Conservation (phyloP, 345 rosid species). For the Corymbia maculata region DNA sequence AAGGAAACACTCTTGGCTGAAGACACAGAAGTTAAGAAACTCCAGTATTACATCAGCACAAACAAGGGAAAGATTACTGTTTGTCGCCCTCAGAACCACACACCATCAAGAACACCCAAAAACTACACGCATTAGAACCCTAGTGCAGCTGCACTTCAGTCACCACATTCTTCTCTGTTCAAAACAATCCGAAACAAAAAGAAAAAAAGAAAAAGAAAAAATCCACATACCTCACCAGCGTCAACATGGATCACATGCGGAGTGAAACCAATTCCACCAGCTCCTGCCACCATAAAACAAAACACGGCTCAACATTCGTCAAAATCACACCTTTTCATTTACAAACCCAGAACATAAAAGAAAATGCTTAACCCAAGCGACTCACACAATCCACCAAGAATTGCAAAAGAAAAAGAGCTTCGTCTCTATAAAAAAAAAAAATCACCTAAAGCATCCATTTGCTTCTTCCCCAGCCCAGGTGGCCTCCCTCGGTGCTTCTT, state of each 20-base stretch:
- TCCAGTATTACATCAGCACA: neutral
- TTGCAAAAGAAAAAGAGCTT: neutral
- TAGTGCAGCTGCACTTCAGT: neutral
- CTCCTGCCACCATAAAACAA: constrained; percentile 29
- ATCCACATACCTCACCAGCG: constrained; percentile 69
- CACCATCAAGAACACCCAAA: neutral
- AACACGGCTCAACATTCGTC: neutral
- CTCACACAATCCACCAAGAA: neutral
- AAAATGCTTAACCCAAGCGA: neutral
- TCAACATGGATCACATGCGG: constrained; percentile 88
- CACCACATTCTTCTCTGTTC: neutral
- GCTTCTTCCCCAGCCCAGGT: constrained; percentile 86
- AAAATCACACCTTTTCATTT: neutral
- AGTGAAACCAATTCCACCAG: constrained; percentile 90
- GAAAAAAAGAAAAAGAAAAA: too few species aligned
- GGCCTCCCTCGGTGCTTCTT: constrained; percentile 87
- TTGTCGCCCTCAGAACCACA: neutral
- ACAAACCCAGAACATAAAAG: neutral
- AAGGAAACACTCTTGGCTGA: neutral
- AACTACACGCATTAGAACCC: neutral
- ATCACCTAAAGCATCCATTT: constrained; percentile 86
- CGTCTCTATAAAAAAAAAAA: neutral
- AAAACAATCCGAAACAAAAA: neutral
- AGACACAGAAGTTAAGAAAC: neutral
- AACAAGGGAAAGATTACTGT: neutral